Evolutionary conservation across 2,329 filamentous ascomycete species (phyloP).

Genomic region (Triangularia setosa): DNA sequence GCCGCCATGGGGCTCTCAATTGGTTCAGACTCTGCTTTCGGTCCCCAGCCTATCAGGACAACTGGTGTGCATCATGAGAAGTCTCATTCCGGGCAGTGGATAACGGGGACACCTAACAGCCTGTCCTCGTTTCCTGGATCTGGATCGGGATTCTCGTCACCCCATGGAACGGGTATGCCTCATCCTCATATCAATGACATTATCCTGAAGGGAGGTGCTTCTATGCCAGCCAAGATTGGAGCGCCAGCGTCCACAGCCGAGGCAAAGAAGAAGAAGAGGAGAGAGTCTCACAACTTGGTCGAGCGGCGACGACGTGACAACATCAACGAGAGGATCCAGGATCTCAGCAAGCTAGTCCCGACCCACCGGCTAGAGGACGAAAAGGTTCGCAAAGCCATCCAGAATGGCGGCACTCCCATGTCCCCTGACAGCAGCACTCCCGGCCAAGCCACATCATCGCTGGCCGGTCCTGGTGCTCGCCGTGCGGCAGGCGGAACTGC

Average conservation of each 20-base stretch:
- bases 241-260: slow-evolving; percentile 55
- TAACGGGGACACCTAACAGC: slow-evolving; percentile 79
- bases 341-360: slow-evolving; percentile 89
- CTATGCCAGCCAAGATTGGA: slow-evolving; percentile 82
- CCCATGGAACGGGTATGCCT: slow-evolving; percentile 63
- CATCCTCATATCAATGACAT: slow-evolving; percentile 82
- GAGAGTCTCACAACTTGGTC: slow-evolving; percentile 94
- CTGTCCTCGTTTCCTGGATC: slow-evolving; percentile 84
- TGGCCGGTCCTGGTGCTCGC: slow-evolving; percentile 79
- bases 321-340: slow-evolving; percentile 97
- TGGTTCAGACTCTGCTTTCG: slow-evolving; percentile 64
- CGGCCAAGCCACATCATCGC: slow-evolving; percentile 76
- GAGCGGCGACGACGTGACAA: slow-evolving; percentile 94
- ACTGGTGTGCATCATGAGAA: slow-evolving; percentile 68
- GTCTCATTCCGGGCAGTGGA: slow-evolving; percentile 83
- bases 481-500: slow-evolving; percentile 67
- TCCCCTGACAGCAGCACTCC: slow-evolving; percentile 55
- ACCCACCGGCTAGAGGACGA: slow-evolving; percentile 92
- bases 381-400: slow-evolving; percentile 90
- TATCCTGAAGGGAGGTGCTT: slow-evolving; percentile 80
- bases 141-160: slow-evolving; percentile 85
- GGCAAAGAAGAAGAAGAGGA: slow-evolving; percentile 83
- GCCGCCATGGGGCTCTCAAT: slow-evolving; percentile 71
- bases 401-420: slow-evolving; percentile 73
- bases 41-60: slow-evolving; percentile 73